These are phyloP conservation scores for Hygrophoropsis aurantiaca DNA, from an alignment of 768 basidiomycete genomes.

Conservation along the genomic window DNA sequence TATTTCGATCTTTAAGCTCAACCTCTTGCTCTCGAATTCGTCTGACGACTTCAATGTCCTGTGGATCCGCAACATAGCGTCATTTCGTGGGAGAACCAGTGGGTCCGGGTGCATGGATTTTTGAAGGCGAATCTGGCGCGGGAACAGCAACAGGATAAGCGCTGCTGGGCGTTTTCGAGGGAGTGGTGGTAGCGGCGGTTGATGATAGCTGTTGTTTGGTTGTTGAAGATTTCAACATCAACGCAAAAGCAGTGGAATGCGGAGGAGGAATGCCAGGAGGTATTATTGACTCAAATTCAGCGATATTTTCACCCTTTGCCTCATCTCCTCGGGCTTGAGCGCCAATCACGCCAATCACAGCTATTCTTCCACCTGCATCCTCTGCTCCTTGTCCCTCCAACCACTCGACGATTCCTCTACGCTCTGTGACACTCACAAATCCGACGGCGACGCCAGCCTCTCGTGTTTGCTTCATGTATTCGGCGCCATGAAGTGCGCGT, in stretches of 20 bases:
- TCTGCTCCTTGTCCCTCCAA: slow-evolving; percentile 55
- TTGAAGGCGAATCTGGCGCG: slow-evolving; percentile 13
- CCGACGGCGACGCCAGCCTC: slow-evolving; percentile 71
- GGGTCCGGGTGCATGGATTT: slow-evolving; percentile 25
- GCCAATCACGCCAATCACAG: slow-evolving; percentile 16
- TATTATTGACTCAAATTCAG: slow-evolving; percentile 51
- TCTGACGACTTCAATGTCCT: slow-evolving; percentile 85
- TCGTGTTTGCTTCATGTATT: slow-evolving; percentile 86
- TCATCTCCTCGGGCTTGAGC: no score
- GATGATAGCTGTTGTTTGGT: no score
- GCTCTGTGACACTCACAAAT: slow-evolving; percentile 84
- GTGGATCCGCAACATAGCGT: slow-evolving; percentile 73
- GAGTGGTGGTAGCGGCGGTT: neutral
- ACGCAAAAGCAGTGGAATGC: no score
- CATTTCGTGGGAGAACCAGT: slow-evolving; percentile 61
- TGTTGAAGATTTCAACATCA: no score
- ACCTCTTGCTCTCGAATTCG: slow-evolving; percentile 72
- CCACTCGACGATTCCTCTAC: slow-evolving; percentile 86
- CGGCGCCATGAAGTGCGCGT: slow-evolving; percentile 69
- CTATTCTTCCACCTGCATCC: slow-evolving; percentile 24
- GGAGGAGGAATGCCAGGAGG: slow-evolving; percentile 58
- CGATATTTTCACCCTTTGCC: no score
- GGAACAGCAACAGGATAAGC: slow-evolving; percentile 20
- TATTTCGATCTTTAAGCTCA: slow-evolving; percentile 80
- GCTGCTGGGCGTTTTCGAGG: no score